Base-by-base conservation (phyloP, 163 green algal genomes). In the Scenedesmus sp. region DNA sequence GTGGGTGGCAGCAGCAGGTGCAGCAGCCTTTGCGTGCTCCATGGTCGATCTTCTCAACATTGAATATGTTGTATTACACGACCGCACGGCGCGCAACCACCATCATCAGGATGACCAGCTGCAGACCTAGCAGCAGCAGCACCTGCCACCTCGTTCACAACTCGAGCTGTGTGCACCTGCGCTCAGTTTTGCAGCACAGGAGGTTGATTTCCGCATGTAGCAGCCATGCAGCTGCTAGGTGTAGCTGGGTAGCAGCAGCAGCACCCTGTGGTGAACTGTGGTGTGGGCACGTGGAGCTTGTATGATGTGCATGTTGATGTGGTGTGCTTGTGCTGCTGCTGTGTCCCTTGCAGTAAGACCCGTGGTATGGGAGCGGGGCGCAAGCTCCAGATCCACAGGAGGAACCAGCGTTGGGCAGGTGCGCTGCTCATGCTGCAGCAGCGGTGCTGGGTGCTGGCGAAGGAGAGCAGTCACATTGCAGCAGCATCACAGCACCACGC, bases 321-420 rank as follows among this genome's bases (percentile, higher is more conserved):
- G 37, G n/a, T 49, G 33, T 20, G 9, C 9, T 40, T 49, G 42
- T 51, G n/a, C 13, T 46, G 20, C 59, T 87, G 42, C 35, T 46
- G 59, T 80, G 82, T 22, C 80, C 53, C 82, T 22, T 82, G 92
- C 96, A 97, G 98, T 96, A 99, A 99, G 96, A 99, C 98, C 79
- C 97, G 98, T 95, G 98, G 98, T 97, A 98, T 99, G 94, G 98
- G 98, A 98, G 98, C 98, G 86, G 98, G 97, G 92, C 98, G 98
- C 86, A 99, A 99, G 98, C 97, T 99, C 91, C 95, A 95, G 85
- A 97, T 97, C 83, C 97, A 99, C 94, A 95, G 98, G 81, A 94
- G 97, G 68, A 93, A 96, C 91, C 93, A 97, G 93, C 94, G 94
- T 53, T 95, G 93, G 85, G 93, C 89, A 65, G 81, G 81, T 70